Base-by-base conservation (phyloP, 139 green algal species). In the Micractinium sp. region DNA sequence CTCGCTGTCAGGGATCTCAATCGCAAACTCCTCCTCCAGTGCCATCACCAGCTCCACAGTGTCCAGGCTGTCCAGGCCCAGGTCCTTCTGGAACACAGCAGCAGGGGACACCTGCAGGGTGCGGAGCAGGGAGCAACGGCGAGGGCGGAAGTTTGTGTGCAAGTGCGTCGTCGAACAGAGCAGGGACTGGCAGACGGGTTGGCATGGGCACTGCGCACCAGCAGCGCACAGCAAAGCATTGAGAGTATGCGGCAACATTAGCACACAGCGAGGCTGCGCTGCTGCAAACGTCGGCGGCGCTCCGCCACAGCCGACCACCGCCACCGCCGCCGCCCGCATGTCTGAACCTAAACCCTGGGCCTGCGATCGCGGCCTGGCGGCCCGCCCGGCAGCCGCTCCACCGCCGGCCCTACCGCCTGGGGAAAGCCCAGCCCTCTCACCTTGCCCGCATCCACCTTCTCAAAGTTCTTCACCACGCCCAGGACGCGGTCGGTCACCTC, bases 1-100 rank as follows among this genome's bases (percentile, higher is more conserved):
- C 90, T 99, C 98, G 3, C 91, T 94, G 85, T 99, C 98, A 22
- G 98, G 98, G 87, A 99, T 99, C 92, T 99, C 98, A 39, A 99
- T 92, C 20, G 93, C 95, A 93, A 99, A 99, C 93, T 99, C 98
- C 94, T 99, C 98, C 94, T 99, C 98, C 87, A 99, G 96, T 25
- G 98, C 98, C 98, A 99, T 99, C 27, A 99, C 98, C 81, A 99
- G 94, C 93, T 99, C 98, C 60, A 99, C 98, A 22, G 96, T 97
- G 93, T 99, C 98, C 83, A 99, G 92, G 90, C 94, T 98, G 93
- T 99, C 98, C 86, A 99, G 93, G 23, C 98, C 98, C 71, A 99
- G 92, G 93, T 99, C 98, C 86, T 97, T 97, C 87, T 97, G 92
- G 93, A 99, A 99, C 56, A 90, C 61, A 0, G 97, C 94, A 2